phyloP scores from a whole-genome alignment of 2,329 filamentous ascomycete genomes.

The Phialophora verrucosa region DNA sequence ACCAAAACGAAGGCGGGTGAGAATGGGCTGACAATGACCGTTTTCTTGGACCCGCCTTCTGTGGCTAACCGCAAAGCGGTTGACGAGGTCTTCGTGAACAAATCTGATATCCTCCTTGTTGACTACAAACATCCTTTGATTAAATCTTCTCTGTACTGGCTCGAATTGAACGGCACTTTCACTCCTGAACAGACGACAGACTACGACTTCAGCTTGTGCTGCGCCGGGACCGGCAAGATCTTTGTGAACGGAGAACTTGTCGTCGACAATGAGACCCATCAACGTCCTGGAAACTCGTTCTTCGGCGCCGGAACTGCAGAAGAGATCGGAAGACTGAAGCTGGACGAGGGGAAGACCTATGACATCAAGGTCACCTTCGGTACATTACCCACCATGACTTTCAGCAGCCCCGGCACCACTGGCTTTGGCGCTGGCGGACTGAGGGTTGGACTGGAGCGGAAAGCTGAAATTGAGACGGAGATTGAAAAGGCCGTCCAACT shows the following conservation, averaged over 20 bases:
- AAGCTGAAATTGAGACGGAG: slow-evolving; percentile 63
- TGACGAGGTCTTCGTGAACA: slow-evolving; percentile 55
- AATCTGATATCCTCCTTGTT: slow-evolving; percentile 58
- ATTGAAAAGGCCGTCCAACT: slow-evolving; percentile 70
- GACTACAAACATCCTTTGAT: slow-evolving; percentile 60
- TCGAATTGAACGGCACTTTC: slow-evolving; percentile 65
- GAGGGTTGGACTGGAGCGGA: slow-evolving; percentile 65
- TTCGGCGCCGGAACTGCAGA: slow-evolving; percentile 69
- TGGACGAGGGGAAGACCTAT: slow-evolving; percentile 67
- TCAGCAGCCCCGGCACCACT: slow-evolving; percentile 56
- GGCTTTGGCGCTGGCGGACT: slow-evolving; percentile 64
- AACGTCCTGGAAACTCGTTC: slow-evolving; percentile 67
- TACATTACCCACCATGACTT: slow-evolving; percentile 63
- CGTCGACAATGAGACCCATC: slow-evolving; percentile 70
- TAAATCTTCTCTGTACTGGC: slow-evolving; percentile 61
- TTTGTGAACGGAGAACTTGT: slow-evolving; percentile 67
- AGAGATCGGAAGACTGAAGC: slow-evolving; percentile 62
- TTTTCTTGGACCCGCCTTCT: slow-evolving; percentile 65
- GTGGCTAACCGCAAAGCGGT: slow-evolving; percentile 56
- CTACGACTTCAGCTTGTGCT: slow-evolving; percentile 70
- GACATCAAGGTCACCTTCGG: slow-evolving; percentile 65
- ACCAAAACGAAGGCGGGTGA: slow-evolving; percentile 60
- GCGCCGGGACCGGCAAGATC: slow-evolving; percentile 69
- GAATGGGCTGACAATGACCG: slow-evolving; percentile 65
- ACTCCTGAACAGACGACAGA: slow-evolving; percentile 65